Base-by-base conservation (phyloP, 1,284 basidiomycete genomes). In the Moesziomyces parantarcticus region DNA sequence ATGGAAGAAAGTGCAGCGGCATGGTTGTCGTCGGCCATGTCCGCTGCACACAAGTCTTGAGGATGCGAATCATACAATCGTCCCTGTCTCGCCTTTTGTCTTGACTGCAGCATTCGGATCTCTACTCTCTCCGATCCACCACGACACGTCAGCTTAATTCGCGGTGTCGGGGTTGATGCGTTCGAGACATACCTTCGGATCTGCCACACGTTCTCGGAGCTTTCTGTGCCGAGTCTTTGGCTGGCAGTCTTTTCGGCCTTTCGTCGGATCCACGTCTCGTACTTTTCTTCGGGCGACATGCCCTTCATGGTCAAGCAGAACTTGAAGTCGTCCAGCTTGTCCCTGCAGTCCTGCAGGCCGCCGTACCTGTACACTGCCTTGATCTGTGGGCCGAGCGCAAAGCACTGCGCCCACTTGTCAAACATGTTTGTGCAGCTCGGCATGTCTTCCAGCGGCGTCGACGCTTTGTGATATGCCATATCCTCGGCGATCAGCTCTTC, bases 181-280 rank as follows among this genome's bases (percentile, higher is more conserved):
- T 11, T 29, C 6, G 5, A 47, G 25, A 34, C 54, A 21, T 23
- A 94, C 93, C 86, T 89, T 81, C 94, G 86, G 22, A 92, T 87
- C 70, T 92, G 90, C 96, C 96, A 99, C 3, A 99, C 90, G 81
- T 94, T 92, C 85, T 99, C 96, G 62, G 92, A 93, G 84, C 92
- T 94, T 79, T 88, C 89, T 11, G 85, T 75, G 18, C 71, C 87
- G 13, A 92, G 83, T 50, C 92, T 86, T 36, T 87, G 64, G 34
- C 64, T 86, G 3, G 94, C 94, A 92, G 92, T 95, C 91, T 92
- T 93, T 82, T 97, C 93, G 0, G 95, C 95, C 47, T 92, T 87
- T 23, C 92, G 87, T 47, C 87, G 87, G 58, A 98, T 90, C 94
- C 94, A 99, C 9, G 89, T 88, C 55, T 92, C 88, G 25, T 92